These are phyloP conservation scores for Teratosphaeria zuluensis DNA, from an alignment of 2,329 filamentous ascomycete genomes.

Conservation along the genomic window DNA sequence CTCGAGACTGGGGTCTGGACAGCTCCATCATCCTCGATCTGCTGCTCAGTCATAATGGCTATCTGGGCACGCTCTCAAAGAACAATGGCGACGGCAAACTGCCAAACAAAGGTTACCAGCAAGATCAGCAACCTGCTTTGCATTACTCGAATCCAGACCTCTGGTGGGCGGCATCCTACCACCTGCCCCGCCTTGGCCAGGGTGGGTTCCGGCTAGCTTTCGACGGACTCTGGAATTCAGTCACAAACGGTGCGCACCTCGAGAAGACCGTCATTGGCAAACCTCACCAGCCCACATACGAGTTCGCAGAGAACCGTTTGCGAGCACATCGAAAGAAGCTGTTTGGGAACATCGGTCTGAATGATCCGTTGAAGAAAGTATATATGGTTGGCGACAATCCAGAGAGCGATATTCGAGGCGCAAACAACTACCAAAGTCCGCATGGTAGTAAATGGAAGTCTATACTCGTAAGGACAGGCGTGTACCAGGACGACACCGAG, in stretches of 20 bases:
- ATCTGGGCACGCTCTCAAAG: slow-evolving; percentile 67
- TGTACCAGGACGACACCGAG: slow-evolving; percentile 48
- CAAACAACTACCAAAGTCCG: slow-evolving; percentile 62
- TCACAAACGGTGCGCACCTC: slow-evolving; percentile 52
- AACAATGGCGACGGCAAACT: slow-evolving; percentile 58
- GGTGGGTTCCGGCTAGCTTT: slow-evolving; percentile 81
- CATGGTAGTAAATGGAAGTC: slow-evolving; percentile 66
- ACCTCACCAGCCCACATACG: slow-evolving; percentile 66
- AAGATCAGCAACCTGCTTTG: slow-evolving; percentile 67
- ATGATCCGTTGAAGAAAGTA: slow-evolving; percentile 54
- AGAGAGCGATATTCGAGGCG: slow-evolving; percentile 81
- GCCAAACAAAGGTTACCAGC: slow-evolving; percentile 69
- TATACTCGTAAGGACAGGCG: slow-evolving; percentile 70
- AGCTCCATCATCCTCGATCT: slow-evolving; percentile 76
- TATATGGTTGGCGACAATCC: slow-evolving; percentile 78
- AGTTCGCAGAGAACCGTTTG: slow-evolving; percentile 70
- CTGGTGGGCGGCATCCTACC: slow-evolving; percentile 78
- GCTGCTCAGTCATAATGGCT: slow-evolving; percentile 66
- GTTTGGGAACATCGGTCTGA: slow-evolving; percentile 28
- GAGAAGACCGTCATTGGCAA: slow-evolving; percentile 67
- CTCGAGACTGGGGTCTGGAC: slow-evolving; percentile 90
- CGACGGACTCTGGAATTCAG: slow-evolving; percentile 65
- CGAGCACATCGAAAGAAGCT: slow-evolving; percentile 47
- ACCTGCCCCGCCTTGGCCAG: slow-evolving; percentile 78
- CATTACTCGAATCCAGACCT: slow-evolving; percentile 90